Base-by-base conservation (phyloP, 129 eudicot species). In the Ambrosia artemisiifolia region DNA sequence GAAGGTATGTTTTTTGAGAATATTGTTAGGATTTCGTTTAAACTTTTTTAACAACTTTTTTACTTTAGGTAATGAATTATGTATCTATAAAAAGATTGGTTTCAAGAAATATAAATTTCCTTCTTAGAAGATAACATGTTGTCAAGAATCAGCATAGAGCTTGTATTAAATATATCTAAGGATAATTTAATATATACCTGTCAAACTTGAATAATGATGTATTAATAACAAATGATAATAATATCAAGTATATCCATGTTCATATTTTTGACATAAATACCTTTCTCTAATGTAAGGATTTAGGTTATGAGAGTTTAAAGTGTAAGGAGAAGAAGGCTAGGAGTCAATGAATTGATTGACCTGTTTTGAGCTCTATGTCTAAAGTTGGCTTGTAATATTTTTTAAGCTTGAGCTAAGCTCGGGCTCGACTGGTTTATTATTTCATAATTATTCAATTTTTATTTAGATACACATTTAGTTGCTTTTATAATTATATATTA, bases 1-100 rank as follows among this genome's bases (percentile, higher is more conserved):
- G 96, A 89, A 85, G 98, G 98, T 89, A 46, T 47, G 70, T n/a
- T 35, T 35, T 34, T 6, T 35, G 47, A 34, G 46, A 34, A 62
- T 34, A 33, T 62, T 62, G 28, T 61, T 61, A 19, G 65, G 66
- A 61, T 32, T 32, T 32, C 0, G 11, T 61, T 7, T 24, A 20
- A 61, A 32, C 10, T 14, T 32, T 32, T 61, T 7, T 61, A 14
- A 61, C 66, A n/a, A n/a, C n/a, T n/a, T n/a, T n/a, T n/a, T n/a
- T n/a, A n/a, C n/a, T n/a, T n/a, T n/a, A n/a, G 24, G 43, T 7
- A 30, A 30, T 61, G 20, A 61, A 32, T 7, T 61, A 33, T 61
- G 66, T 33, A 14, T 61, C 19, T 12, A n/a, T 14, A n/a, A 32
- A 60, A 16, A 8, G 28, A 1, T 60, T 10, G 17, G 1, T 60